These are phyloP conservation scores for Calocybe cyanea DNA, from an alignment of 768 basidiomycete species.

Conservation along the genomic window DNA sequence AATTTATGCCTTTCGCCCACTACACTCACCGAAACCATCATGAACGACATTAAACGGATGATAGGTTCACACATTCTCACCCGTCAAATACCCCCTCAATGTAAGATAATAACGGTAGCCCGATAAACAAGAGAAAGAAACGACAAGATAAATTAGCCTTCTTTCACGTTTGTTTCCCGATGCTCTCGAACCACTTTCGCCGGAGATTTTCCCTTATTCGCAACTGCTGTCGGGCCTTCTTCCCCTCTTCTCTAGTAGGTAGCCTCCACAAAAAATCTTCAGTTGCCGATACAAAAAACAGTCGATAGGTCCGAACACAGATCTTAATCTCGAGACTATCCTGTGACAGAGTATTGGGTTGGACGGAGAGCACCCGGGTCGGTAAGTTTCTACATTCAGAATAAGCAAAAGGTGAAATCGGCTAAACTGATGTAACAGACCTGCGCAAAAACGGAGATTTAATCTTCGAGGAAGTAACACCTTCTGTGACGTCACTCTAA, in stretches of 20 bases:
- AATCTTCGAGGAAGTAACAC: constrained; percentile 42
- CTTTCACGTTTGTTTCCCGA: constrained; percentile 13
- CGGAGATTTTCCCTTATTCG: constrained; percentile 28
- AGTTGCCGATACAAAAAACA: constrained; percentile 73
- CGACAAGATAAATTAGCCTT: too few species aligned
- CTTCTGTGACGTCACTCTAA: constrained; percentile 58
- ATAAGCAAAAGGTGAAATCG: constrained; percentile 1
- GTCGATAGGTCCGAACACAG: constrained; percentile 75
- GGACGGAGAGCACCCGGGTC: constrained; percentile 27
- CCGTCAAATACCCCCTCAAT: too few species aligned
- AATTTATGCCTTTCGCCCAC: too few species aligned
- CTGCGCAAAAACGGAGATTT: constrained; percentile 64
- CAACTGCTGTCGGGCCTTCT: constrained; percentile 26
- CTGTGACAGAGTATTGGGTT: constrained; percentile 43
- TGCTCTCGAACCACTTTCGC: constrained; percentile 33
- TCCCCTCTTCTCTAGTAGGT: constrained; percentile 36
- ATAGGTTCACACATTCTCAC: too few species aligned
- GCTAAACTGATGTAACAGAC: constrained; percentile 31
- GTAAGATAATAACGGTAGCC: too few species aligned
- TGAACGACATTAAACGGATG: too few species aligned
- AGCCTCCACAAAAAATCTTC: constrained; percentile 61
- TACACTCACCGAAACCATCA: too few species aligned
- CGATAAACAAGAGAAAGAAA: too few species aligned
- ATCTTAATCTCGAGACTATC: constrained; percentile 80
- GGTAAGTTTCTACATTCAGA: constrained; percentile 35